Percentiles rank a stretch among this genome's conserved stretches.
Evolutionary conservation across 345 rosid genomes (phyloP).

Genomic region (Arabidopsis arenosa): DNA sequence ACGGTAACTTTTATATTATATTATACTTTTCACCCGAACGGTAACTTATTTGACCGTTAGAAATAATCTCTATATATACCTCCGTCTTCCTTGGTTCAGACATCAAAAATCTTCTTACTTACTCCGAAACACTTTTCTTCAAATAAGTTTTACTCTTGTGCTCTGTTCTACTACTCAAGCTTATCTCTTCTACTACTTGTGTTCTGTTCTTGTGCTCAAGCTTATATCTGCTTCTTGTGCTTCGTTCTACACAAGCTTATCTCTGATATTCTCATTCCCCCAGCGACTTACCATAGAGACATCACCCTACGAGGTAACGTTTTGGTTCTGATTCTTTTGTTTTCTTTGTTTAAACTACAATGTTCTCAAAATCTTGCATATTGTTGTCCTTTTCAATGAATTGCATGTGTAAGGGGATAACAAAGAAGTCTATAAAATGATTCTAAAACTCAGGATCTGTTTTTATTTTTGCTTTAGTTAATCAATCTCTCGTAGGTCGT

Average conservation of each 20-base stretch:
- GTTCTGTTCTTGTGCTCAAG: neutral
- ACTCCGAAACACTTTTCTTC: neutral
- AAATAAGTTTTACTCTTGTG: neutral
- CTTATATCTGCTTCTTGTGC: neutral
- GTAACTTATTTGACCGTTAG: too few species aligned
- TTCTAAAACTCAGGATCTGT: neutral
- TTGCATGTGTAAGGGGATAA: neutral
- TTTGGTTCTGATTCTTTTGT: neutral
- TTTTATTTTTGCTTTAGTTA: neutral
- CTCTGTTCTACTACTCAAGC: neutral
- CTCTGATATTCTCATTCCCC: neutral
- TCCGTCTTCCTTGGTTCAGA: neutral
- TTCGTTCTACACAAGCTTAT: too few species aligned
- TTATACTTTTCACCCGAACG: too few species aligned
- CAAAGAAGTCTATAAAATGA: neutral
- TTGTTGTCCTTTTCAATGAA: neutral
- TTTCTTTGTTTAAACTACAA: neutral
- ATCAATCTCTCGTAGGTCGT: neutral
- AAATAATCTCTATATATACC: slow-evolving; percentile 4
- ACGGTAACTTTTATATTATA: too few species aligned
- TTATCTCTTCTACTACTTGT: too few species aligned
- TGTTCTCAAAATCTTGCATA: neutral
- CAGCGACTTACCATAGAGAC: neutral
- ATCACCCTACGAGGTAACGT: neutral
- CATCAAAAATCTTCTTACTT: neutral